Evolutionary conservation across 768 basidiomycete species (phyloP), one percentile per base, ranked within the genome.

Genomic region (Strobilomyces confusus): DNA sequence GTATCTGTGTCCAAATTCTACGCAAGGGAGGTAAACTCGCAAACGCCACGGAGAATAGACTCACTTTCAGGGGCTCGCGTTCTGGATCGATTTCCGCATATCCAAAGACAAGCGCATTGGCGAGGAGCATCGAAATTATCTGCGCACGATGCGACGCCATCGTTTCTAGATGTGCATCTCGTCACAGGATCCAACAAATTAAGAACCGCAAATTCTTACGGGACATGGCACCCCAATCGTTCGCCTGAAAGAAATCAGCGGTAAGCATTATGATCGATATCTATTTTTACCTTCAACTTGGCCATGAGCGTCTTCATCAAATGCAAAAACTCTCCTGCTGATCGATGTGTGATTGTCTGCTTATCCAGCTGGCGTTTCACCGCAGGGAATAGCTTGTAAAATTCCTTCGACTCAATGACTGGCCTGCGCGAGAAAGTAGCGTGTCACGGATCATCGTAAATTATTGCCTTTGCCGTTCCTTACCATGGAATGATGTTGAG

Each of bases 281-380:
- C 4, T 8, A 0, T 8, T 15, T 17, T 12, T 17, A 80, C 83
- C 75, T 84, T 85, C 37, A 85, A 59, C 52, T 85, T 86, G n/a
- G 83, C 83, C 83, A 85, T 85, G 42, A 85, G 56, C 0, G 80
- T 81, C 63, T 85, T 85, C 61, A 86, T 68, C 3, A 76, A 72
- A 36, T 77, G 75, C 6, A 84, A 66, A 58, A 85, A 85, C 52
- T 80, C 74, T 17, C 77, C 78, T 0, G 80, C 83, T 0, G 74
- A 70, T 0, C 62, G 66, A 58, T 84, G 82, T 0, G 82, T 80
- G 1, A 77, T 50, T 3, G 59, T 53, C 53, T 83, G 81, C 42
- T 71, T 68, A 54, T 84, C 79, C 6, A 86, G 62, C 3, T 68
- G 67, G 46, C 65, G 69, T 56, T 79, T 81, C 29, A 86, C 56